A percentile compares a stretch with the other conserved stretches of the same genome.
Evolutionary conservation across 2,329 filamentous ascomycete genomes (phyloP).

Genomic region (Pseudogymnoascus sp.): DNA sequence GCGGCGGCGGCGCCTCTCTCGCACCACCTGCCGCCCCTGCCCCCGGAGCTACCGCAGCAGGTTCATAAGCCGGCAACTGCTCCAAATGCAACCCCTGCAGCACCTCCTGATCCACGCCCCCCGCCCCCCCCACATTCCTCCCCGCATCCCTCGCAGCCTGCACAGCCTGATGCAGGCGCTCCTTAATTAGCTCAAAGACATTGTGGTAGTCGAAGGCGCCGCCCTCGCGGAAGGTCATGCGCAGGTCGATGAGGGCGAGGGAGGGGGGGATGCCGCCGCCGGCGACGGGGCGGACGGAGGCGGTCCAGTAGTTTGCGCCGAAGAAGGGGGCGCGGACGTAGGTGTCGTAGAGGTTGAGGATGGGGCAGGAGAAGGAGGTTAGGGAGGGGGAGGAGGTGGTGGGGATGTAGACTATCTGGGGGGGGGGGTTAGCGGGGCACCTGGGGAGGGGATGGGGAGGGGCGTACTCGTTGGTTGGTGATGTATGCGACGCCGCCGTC

Average conservation of each 20-base stretch:
- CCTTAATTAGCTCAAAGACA: conserved; percentile 74
- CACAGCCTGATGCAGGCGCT: conserved; percentile 71
- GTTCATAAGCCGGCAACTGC: conserved; percentile 80
- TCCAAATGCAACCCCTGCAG: conserved; percentile 66
- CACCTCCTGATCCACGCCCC: conserved; percentile 40
- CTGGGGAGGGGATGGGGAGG: conserved; percentile 11
- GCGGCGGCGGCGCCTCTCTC: too few relatives aligned
- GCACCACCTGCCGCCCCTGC: conserved; percentile 12
- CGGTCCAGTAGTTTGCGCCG: conserved; percentile 84
- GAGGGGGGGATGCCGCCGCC: conserved; percentile 74
- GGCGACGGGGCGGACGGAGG: conserved; percentile 67
- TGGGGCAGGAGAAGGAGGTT: conserved; percentile 81
- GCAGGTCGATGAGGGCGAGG: conserved; percentile 66
- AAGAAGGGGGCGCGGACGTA: conserved; percentile 85
- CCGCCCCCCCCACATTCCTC: conserved; percentile 33
- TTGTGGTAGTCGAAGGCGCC: conserved; percentile 88
- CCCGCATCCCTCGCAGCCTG: conserved; percentile 64
- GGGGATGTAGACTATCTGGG: conserved; percentile 80
- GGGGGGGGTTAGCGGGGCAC: conserved; percentile 13
- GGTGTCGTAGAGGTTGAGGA: conserved; percentile 79
- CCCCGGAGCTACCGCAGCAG: conserved; percentile 28
- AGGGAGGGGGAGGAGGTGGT: conserved; percentile 54
- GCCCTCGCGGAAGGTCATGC: conserved; percentile 86
- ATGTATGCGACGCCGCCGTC: conserved; percentile 69
- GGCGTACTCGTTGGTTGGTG: conserved; percentile 71